Percentiles rank a stretch among this genome's conserved stretches.
Evolutionary conservation across 2,329 filamentous ascomycete genomes (phyloP).

Genomic region (Biscogniauxia sp.): DNA sequence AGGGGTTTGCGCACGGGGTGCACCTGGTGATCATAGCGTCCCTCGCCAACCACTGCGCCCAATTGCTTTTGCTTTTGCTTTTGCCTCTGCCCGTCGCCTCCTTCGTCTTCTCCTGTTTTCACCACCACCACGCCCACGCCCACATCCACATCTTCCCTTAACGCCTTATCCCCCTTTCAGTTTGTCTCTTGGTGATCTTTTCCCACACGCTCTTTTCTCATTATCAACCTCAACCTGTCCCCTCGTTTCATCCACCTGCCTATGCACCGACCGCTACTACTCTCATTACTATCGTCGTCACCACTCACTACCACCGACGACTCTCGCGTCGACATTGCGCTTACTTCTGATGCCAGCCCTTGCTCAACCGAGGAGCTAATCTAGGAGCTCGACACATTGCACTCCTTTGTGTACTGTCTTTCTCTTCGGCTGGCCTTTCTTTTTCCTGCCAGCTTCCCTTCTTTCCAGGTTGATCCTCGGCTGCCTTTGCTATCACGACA

Average conservation of each 20-base stretch:
- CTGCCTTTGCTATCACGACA: constrained; percentile 34
- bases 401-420: constrained; percentile 12
- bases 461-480: constrained; percentile 61
- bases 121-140: constrained; percentile 1
- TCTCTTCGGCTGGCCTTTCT: constrained; percentile 25
- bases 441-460: constrained; percentile 37
- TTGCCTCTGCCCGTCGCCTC: constrained; percentile 16
- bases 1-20: constrained; percentile 8
- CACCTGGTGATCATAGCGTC: constrained; percentile 16
- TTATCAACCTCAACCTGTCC: constrained; percentile 8
- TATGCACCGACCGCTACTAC: constrained; percentile 20
- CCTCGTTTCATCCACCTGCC: constrained; percentile 20
- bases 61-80: constrained; percentile 9
- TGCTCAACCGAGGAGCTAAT: constrained; percentile 5
- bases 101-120: constrained; percentile 11
- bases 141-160: too few relatives aligned
- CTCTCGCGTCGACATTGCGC: constrained; percentile 7
- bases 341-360: background rate
- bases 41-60: constrained; percentile 20
- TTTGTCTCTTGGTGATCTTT: constrained; percentile 16
- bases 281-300: background rate
- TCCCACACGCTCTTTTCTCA: constrained; percentile 17
- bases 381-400: constrained; percentile 2
- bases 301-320: too few relatives aligned
- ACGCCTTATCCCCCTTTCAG: constrained; percentile 20